Base-by-base conservation (phyloP, 1,284 basidiomycete genomes). In the Apiotrichum sp. region DNA sequence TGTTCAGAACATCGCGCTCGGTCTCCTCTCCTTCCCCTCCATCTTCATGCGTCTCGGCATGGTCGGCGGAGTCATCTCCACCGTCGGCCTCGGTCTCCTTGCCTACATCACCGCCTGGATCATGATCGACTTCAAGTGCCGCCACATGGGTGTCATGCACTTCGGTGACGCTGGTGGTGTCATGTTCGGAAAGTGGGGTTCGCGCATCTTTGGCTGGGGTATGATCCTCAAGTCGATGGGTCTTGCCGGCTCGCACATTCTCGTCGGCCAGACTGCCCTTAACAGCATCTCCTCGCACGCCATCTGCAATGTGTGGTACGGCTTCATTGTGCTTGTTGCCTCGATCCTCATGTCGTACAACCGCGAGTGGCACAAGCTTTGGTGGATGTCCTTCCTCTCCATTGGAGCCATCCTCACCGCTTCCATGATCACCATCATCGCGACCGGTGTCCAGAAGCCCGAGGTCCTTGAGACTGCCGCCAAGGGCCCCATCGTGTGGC, bases 81-180 rank as follows among this genome's bases (percentile, higher is more conserved):
- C 67, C 6, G 29, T 71, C 46, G 60, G 50, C 36, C 55, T 72
- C 39, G 71, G 65, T 48, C 46, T 59, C 22, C 56, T 72, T 14
- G 66, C 69, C 13, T 72, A 68, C 60, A 52, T 71, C 49, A 70
- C 67, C 7, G 66, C 63, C 33, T 69, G 65, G 62, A 71, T 69
- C 59, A 66, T 70, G 63, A 65, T 71, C 51, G 68, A 72, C 57
- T 74, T 74, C 66, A 74, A 74, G 60, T 48, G 67, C 48, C 59
- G 59, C 29, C 67, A 72, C 59, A 68, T 68, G 64, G 71, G 71
- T 62, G 66, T 68, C 44, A 67, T 72, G 67, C 67, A 74, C 63
- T 69, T 64, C 39, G 70, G 65, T 54, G 71, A 74, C 53, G 72
- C 68, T 29, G 71, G 70, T 41, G 65, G 59, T 50, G 59, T 74